phyloP scores from a whole-genome alignment of 2,329 filamentous ascomycete species.

The Diplodia corticola region DNA sequence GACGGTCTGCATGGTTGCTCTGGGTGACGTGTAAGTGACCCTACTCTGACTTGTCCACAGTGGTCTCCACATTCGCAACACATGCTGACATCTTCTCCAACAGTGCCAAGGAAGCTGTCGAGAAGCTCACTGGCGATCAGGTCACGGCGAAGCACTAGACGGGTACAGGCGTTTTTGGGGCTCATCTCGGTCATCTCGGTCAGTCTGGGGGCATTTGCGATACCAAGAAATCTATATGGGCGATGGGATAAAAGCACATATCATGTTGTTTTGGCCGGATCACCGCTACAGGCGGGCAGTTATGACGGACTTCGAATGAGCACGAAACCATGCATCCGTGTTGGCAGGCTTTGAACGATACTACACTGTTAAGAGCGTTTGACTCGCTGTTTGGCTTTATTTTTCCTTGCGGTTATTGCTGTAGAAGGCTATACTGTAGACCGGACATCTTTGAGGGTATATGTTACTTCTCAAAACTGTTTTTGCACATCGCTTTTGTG shows the following conservation, averaged over 20 bases:
- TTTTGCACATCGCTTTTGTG: too few species aligned
- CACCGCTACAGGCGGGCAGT: slow-evolving; percentile 10
- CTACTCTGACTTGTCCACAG: neutral
- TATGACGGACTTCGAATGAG: slow-evolving; percentile 4
- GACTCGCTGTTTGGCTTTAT: neutral
- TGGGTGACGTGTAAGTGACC: slow-evolving; percentile 84
- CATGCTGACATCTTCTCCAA: slow-evolving; percentile 22
- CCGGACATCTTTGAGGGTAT: neutral
- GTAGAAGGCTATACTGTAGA: slow-evolving; percentile 2
- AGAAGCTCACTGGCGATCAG: slow-evolving; percentile 63
- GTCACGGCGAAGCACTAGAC: slow-evolving; percentile 66
- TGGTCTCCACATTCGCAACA: neutral
- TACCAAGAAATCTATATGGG: neutral
- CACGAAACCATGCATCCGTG: slow-evolving; percentile 9
- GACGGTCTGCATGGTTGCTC: slow-evolving; percentile 98
- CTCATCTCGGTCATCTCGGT: slow-evolving; percentile 10
- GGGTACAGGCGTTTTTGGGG: slow-evolving; percentile 15
- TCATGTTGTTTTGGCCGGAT: slow-evolving; percentile 6
- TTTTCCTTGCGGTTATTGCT: neutral
- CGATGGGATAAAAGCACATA: slow-evolving; percentile 8
- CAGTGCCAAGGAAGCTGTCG: slow-evolving; percentile 65
- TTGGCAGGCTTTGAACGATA: slow-evolving; percentile 1
- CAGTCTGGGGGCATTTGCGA: slow-evolving; percentile 11
- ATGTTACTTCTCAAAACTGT: neutral
- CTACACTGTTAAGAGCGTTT: slow-evolving; percentile 12